Base-by-base conservation (phyloP, 352 stramenopile genomes). In the Phytophthora lateralis region DNA sequence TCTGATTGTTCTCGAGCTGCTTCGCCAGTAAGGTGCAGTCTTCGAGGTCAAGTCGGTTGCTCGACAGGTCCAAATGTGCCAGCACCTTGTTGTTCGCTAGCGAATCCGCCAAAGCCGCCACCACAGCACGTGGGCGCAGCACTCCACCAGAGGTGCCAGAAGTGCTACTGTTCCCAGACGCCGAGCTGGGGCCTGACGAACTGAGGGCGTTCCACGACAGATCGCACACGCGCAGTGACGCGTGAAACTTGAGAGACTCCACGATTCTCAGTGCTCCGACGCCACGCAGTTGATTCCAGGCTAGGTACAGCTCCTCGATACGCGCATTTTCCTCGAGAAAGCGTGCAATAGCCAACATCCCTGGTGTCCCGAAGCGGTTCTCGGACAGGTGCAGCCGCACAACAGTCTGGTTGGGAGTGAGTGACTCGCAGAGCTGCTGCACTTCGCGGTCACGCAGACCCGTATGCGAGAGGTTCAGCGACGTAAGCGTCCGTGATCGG, bases 31-130 rank as follows among this genome's bases (percentile, higher is more conserved):
- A 37, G 12, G 55, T 54, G 41, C 81, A 91, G 57, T 91, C 84
- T 35, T 83, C 66, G 14, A 77, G 34, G 50, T 93, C 84, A 0
- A 93, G 48, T 21, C 73, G 69, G 56, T 93, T 91, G 73, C 86
- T 93, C 17, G 80, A 85, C 15, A 93, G 34, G 41, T 93, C 84
- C 26, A 93, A 57, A 53, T 93, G 82, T 4, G 52, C 56, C 0
- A 93, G 69, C 27, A 91, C 71, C 21, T 93, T 93, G 68, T 93
- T 93, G 67, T 90, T 90, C 15, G 84, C 73, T 6, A 93, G 64
- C 18, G 84, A 71, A 35, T 90, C 77, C 0, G 73, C 78, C 7
- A 93, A 66, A 6, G 81, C 81, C 24, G 71, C 69, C 2, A 90
- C 69, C 20, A 91, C 72, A 1, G 79, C 66, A 30, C 77, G 69